Conservation (phyloP, 208 protist genomes). For the Trypanosoma cruzi region DNA sequence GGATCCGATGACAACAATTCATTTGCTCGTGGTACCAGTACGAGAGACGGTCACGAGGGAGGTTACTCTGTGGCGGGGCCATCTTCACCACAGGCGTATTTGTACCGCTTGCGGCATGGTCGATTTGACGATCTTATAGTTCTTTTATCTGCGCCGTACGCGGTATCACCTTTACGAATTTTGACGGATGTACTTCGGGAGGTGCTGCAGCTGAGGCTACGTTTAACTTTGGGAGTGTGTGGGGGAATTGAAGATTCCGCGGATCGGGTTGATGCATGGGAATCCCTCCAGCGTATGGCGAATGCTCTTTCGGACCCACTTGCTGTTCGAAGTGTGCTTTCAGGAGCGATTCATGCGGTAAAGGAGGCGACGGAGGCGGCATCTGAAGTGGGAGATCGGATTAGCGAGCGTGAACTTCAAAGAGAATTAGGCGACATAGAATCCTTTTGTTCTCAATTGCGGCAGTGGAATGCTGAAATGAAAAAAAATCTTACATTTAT, state of each 20-base stretch:
- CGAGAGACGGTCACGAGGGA: background rate
- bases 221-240: background rate
- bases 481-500: background rate
- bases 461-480: slow-evolving; percentile 21
- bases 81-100: slow-evolving; percentile 56
- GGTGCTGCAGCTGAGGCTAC: slow-evolving; percentile 7
- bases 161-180: slow-evolving; percentile 53
- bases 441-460: slow-evolving; percentile 26
- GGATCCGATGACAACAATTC: background rate
- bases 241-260: background rate
- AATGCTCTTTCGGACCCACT: slow-evolving; percentile 31
- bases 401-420: slow-evolving; percentile 36
- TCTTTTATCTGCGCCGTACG: slow-evolving; percentile 64
- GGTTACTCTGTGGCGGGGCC: slow-evolving; percentile 13
- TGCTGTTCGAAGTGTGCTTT: slow-evolving; percentile 25
- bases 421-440: slow-evolving; percentile 31
- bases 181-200: slow-evolving; percentile 59
- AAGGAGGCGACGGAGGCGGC: slow-evolving; percentile 20
- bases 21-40: background rate
- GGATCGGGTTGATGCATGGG: background rate
- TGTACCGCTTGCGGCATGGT: slow-evolving; percentile 47
- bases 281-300: slow-evolving; percentile 17
- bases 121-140: slow-evolving; percentile 44
- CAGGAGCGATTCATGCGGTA: slow-evolving; percentile 12
- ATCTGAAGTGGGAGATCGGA: slow-evolving; percentile 31